Evolutionary conservation across 495 filamentous ascomycete genomes (phyloP).

Genomic region (Podospora appendiculata): DNA sequence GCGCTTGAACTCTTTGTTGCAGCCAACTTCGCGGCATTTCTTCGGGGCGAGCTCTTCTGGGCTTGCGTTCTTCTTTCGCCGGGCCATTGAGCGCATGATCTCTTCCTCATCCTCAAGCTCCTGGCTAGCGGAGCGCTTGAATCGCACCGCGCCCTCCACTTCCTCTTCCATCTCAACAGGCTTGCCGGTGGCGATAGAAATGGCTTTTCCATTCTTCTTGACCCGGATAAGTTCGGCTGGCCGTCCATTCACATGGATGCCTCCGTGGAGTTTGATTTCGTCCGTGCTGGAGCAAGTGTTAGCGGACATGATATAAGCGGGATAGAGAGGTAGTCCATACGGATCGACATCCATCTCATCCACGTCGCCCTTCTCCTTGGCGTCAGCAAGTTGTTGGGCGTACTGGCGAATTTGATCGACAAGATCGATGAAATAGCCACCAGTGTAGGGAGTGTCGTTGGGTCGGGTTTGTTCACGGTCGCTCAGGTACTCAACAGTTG

Average conservation of each 20-base stretch:
- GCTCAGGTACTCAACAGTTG: slow-evolving; percentile 69
- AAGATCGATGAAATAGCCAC: slow-evolving; percentile 90
- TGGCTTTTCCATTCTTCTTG: slow-evolving; percentile 64
- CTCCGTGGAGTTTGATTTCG: slow-evolving; percentile 64
- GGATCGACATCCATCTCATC: slow-evolving; percentile 44
- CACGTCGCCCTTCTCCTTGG: slow-evolving; percentile 40
- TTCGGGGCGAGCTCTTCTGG: slow-evolving; percentile 69
- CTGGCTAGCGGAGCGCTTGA: slow-evolving; percentile 58
- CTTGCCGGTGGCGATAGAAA: slow-evolving; percentile 61
- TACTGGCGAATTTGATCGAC: slow-evolving; percentile 76
- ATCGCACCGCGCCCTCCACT: slow-evolving; percentile 29
- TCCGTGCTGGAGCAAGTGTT: slow-evolving; percentile 46
- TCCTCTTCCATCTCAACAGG: slow-evolving; percentile 40
- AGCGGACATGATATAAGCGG: slow-evolving; percentile 19
- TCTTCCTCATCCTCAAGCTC: slow-evolving; percentile 62
- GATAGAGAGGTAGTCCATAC: slow-evolving; percentile 27
- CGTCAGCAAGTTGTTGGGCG: slow-evolving; percentile 48
- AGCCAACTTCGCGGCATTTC: slow-evolving; percentile 55
- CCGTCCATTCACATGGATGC: slow-evolving; percentile 66
- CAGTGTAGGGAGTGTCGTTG: slow-evolving; percentile 79
- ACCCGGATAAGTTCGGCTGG: slow-evolving; percentile 71
- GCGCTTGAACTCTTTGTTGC: slow-evolving; percentile 86
- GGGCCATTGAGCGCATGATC: slow-evolving; percentile 79
- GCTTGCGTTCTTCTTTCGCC: slow-evolving; percentile 69
- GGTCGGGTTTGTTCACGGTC: slow-evolving; percentile 75